Percentiles rank a stretch among this genome's conserved stretches.
Conservation (phyloP, 805 yeast genomes). For the Spathaspora sp. region DNA sequence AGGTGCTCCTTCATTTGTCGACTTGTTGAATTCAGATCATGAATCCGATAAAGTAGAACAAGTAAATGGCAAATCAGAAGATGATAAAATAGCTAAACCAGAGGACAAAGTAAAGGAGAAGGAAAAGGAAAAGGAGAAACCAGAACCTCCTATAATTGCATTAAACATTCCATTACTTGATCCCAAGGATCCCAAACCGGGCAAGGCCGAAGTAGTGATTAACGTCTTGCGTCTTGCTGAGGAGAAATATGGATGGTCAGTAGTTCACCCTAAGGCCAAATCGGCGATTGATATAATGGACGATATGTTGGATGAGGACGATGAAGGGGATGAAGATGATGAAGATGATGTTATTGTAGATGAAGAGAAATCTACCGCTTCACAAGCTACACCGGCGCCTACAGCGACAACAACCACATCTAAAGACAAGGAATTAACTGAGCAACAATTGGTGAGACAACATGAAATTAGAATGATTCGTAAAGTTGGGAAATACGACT, state of each 20-base stretch:
- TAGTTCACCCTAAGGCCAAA: slow-evolving; percentile 62
- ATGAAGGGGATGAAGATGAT: slow-evolving; percentile 25
- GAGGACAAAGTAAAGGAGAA: slow-evolving; percentile 8
- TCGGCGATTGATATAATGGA: slow-evolving; percentile 52
- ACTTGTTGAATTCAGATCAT: slow-evolving; percentile 12
- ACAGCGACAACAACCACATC: slow-evolving; percentile 1
- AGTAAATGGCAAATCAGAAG: slow-evolving; percentile 1
- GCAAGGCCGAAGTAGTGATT: slow-evolving; percentile 61
- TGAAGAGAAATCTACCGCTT: slow-evolving; percentile 4
- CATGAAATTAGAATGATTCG: slow-evolving; percentile 54
- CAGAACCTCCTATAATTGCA: slow-evolving; percentile 47
- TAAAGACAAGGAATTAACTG: slow-evolving; percentile 24
- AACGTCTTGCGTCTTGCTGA: slow-evolving; percentile 75
- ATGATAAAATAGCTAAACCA: slow-evolving; percentile 7
- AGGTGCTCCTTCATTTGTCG: slow-evolving; percentile 20
- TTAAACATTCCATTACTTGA: slow-evolving; percentile 50
- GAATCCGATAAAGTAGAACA: slow-evolving; percentile 9
- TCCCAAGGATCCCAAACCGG: slow-evolving; percentile 47
- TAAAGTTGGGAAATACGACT: slow-evolving; percentile 86
- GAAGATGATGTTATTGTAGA: slow-evolving; percentile 14
- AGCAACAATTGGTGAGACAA: slow-evolving; percentile 42
- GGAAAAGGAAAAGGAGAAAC: slow-evolving; percentile 16
- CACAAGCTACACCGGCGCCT: not conserved
- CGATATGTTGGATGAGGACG: slow-evolving; percentile 29
- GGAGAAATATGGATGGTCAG: slow-evolving; percentile 79